Percentiles rank a stretch among this genome's conserved stretches.
Evolutionary conservation across 441 rosid species (phyloP).

Genomic region (Pelargonium fulgidum): DNA sequence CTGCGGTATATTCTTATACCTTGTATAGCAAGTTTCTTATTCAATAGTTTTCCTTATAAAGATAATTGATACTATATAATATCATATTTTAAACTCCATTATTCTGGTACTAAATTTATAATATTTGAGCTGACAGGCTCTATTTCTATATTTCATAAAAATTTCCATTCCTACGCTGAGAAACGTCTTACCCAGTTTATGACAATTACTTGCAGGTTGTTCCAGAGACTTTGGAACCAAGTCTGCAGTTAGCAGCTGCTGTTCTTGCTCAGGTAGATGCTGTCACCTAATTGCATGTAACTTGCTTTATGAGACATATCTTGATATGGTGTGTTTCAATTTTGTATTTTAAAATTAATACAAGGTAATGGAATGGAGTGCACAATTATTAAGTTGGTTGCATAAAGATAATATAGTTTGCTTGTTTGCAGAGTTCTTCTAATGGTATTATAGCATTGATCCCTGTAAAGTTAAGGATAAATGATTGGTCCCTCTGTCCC

Average conservation of each 20-base stretch:
- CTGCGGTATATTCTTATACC: constrained; percentile 59
- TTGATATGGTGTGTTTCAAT: neutral
- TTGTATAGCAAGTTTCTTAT: constrained; percentile 12
- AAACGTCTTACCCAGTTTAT: constrained; percentile 1
- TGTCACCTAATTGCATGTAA: constrained; percentile 3
- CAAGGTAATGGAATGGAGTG: neutral
- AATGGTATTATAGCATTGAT: neutral
- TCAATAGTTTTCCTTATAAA: neutral
- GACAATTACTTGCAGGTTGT: constrained; percentile 43
- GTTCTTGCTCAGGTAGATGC: constrained; percentile 86
- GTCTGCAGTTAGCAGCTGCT: constrained; percentile 97
- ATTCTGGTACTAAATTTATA: constrained; percentile 4
- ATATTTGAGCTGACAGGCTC: constrained; percentile 3
- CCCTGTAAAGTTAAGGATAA: no score
- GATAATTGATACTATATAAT: neutral
- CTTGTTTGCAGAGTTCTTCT: neutral
- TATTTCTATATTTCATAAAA: neutral
- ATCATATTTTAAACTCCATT: neutral
- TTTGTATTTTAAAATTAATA: neutral
- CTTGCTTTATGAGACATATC: constrained; percentile 3
- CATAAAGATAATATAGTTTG: neutral
- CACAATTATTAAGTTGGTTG: neutral
- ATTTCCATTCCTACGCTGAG: neutral
- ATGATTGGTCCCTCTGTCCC: no score
- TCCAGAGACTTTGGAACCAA: constrained; percentile 95